Base-by-base conservation (phyloP, 306 rosid species). In the Prinsepia uniflora region DNA sequence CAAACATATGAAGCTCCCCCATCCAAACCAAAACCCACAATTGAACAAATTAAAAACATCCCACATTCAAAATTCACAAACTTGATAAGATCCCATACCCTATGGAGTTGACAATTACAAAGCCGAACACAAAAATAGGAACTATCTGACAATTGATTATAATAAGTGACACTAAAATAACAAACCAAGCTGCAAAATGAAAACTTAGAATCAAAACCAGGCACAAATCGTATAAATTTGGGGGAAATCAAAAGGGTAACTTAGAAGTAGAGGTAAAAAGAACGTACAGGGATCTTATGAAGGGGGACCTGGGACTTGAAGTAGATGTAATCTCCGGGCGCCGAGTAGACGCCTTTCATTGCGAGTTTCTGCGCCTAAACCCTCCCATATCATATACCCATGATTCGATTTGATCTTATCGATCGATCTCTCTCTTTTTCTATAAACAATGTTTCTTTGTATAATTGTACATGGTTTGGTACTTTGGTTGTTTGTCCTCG, bases 231-330 rank as follows among this genome's bases (percentile, higher is more conserved):
- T n/a, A n/a, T n/a, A n/a, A n/a, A n/a, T n/a, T n/a, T n/a, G 45
- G 10, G 30, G 47, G 50, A 71, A 67, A 75, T 36, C 14, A 11
- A 12, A 41, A 64, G 60, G 19, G 55, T 6, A 67, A 65, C 14
- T 4, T 41, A 43, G 59, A 59, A 72, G 67, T 7, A 14, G 67
- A 8, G 22, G 42, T 72, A 60, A 58, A 73, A 18, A 56, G 76
- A 46, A 71, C 87, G 7, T 87, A 93, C 98, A 0, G 97, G 99
- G 85, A 91, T 95, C 88, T 84, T 92, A 78, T 95, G 99, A 76
- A 95, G 96, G 76, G 99, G 99, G 53, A 91, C 96, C 81, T 91
- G 99, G 70, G 99, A 95, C 90, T 87, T 95, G 96, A 95, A 95
- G 88, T 94, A 79, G 83, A 89, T 79, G 90, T 82, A 91, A 86